A percentile compares a stretch with the other conserved stretches of the same genome.
These are phyloP conservation scores for Fusarium mangiferae DNA, from an alignment of 2,329 filamentous ascomycete species.

Conservation along the genomic window DNA sequence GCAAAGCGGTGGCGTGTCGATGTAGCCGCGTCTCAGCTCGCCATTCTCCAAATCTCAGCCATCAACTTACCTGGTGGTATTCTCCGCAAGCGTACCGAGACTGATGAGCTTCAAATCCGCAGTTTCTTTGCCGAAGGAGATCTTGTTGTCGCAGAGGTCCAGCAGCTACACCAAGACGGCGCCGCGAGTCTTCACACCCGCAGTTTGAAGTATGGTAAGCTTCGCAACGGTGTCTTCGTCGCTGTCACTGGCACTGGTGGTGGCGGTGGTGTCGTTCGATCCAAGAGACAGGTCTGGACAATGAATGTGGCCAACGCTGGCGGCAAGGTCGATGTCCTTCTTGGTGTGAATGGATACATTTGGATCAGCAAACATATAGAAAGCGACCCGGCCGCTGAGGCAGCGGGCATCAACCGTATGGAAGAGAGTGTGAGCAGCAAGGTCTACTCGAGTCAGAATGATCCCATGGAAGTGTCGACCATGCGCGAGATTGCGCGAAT, in stretches of 20 bases:
- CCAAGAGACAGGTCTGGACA: conserved; percentile 88
- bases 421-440: conserved; percentile 87
- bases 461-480: conserved; percentile 79
- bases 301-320: conserved; percentile 67
- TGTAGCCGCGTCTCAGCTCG: conserved; percentile 87
- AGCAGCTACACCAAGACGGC: conserved; percentile 87
- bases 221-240: conserved; percentile 92
- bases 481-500: conserved; percentile 90
- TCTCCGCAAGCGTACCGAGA: conserved; percentile 88
- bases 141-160: conserved; percentile 92
- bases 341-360: conserved; percentile 97
- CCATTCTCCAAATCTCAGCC: conserved; percentile 82
- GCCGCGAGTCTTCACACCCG: conserved; percentile 89
- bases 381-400: conserved; percentile 60
- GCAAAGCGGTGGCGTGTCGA: conserved; percentile 94
- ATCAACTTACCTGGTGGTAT: conserved; percentile 97
- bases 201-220: conserved; percentile 91
- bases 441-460: conserved; percentile 96
- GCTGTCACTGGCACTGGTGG: conserved; percentile 84
- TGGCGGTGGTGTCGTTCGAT: conserved; percentile 85
- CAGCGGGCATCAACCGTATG: conserved; percentile 79
- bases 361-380: conserved; percentile 91
- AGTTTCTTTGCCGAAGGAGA: conserved; percentile 98
- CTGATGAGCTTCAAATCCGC: conserved; percentile 96
- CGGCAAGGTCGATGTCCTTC: conserved; percentile 81